Percentiles rank a stretch among this genome's conserved stretches.
Evolutionary conservation across 2,329 filamentous ascomycete species (phyloP).

Genomic region (Hymenoscyphus linearis): DNA sequence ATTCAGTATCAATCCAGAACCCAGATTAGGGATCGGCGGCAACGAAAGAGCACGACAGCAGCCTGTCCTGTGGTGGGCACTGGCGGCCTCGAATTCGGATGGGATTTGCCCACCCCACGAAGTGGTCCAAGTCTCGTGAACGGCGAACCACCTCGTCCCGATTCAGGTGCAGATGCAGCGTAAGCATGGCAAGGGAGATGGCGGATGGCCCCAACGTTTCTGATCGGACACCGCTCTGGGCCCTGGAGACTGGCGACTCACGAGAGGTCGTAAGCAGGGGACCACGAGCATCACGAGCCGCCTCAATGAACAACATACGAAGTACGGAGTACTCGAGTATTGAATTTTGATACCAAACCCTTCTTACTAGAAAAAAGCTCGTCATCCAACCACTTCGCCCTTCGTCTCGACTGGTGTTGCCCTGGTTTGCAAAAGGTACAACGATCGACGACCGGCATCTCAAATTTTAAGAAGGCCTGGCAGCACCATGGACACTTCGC

Average conservation of each 20-base stretch:
- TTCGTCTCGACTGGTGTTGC: not conserved
- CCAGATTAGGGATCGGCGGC: not conserved
- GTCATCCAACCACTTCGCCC: not conserved
- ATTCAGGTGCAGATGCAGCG: not conserved
- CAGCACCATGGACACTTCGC: not conserved
- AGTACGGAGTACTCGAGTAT: too few species aligned
- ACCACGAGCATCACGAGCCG: not conserved
- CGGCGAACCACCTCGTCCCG: not conserved
- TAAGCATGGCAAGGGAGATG: not conserved
- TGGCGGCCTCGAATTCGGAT: not conserved
- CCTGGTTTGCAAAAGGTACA: not conserved
- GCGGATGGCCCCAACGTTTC: not conserved
- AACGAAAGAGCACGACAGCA: not conserved
- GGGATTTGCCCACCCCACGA: not conserved
- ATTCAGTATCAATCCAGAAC: not conserved
- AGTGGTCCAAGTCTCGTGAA: not conserved
- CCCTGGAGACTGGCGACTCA: not conserved
- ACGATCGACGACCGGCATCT: not conserved
- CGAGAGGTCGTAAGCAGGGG: not conserved
- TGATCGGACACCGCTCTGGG: not conserved
- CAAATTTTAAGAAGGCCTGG: not conserved
- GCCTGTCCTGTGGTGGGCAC: not conserved
- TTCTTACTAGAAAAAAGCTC: not conserved
- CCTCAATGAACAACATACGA: not conserved
- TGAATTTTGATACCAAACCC: not conserved